phyloP scores from a whole-genome alignment of 495 filamentous ascomycete genomes.

The Amphirosellinia nigrospora region DNA sequence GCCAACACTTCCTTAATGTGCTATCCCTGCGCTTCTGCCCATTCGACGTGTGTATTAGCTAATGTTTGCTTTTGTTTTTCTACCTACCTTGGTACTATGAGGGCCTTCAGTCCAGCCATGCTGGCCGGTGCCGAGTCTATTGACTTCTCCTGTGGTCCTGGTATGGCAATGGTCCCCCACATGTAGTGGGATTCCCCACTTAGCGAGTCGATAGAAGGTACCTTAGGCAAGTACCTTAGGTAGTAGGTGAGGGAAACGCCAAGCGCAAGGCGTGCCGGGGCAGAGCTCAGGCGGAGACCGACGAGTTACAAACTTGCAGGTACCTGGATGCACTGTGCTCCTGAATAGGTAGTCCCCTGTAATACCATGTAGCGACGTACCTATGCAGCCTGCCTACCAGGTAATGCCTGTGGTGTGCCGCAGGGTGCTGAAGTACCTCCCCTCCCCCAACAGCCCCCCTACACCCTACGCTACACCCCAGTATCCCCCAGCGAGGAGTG shows the following conservation, averaged over 20 bases:
- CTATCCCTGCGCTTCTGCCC: neutral
- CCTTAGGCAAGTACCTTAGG: slow-evolving; percentile 7
- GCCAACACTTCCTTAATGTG: neutral
- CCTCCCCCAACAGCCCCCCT: neutral
- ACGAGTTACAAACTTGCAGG: slow-evolving; percentile 37
- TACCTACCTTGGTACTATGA: too few relatives aligned
- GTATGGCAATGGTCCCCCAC: slow-evolving; percentile 23
- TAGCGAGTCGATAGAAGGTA: slow-evolving; percentile 20
- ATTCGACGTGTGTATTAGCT: neutral
- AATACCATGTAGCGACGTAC: slow-evolving; percentile 23
- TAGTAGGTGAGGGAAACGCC: slow-evolving; percentile 28
- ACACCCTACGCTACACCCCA: too few relatives aligned
- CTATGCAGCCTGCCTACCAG: neutral
- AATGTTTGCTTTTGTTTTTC: slow-evolving; percentile 18
- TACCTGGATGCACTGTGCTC: slow-evolving; percentile 33
- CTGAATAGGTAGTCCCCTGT: neutral
- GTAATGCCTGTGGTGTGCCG: neutral
- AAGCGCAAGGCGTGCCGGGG: slow-evolving; percentile 29
- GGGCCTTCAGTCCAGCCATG: neutral
- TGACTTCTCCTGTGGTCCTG: slow-evolving; percentile 8
- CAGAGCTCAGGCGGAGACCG: slow-evolving; percentile 32
- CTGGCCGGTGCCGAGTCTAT: slow-evolving; percentile 20
- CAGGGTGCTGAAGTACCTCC: slow-evolving; percentile 18
- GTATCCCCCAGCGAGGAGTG: slow-evolving; percentile 24
- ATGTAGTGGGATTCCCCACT: slow-evolving; percentile 22